A percentile compares a stretch with the other conserved stretches of the same genome.
These are phyloP conservation scores for Chlorella sp. DNA, from an alignment of 139 green algal genomes.

Conservation along the genomic window DNA sequence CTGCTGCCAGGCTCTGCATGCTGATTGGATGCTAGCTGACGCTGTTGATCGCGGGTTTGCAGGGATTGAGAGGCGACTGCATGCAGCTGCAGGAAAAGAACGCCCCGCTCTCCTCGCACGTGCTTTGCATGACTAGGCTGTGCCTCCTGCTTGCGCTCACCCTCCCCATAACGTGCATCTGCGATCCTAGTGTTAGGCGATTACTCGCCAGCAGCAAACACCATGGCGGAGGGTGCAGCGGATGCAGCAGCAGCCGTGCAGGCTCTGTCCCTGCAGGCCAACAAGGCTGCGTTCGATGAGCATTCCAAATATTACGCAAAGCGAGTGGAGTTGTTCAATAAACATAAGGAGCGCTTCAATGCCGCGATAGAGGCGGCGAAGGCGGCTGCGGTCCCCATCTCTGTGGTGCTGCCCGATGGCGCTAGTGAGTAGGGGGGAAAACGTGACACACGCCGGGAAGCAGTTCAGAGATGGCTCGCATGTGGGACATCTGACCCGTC, in stretches of 20 bases:
- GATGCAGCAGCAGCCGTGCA: not conserved
- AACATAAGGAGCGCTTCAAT: slow-evolving; percentile 72
- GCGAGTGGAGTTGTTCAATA: slow-evolving; percentile 91
- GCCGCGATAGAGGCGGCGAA: slow-evolving; percentile 50
- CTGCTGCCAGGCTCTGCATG: not conserved
- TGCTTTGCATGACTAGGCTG: too few relatives aligned
- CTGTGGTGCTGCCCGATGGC: slow-evolving; percentile 83
- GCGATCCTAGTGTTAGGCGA: not conserved
- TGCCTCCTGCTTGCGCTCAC: too few relatives aligned
- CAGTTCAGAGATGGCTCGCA: not conserved
- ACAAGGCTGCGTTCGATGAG: slow-evolving; percentile 56
- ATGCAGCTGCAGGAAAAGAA: too few relatives aligned
- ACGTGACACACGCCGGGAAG: not conserved
- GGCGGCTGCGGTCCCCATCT: slow-evolving; percentile 69
- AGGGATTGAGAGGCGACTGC: too few relatives aligned
- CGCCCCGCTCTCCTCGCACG: too few relatives aligned
- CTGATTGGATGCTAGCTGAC: too few relatives aligned
- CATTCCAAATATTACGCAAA: slow-evolving; percentile 83
- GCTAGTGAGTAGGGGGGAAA: not conserved
- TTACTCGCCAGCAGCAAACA: not conserved
- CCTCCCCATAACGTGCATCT: not conserved
- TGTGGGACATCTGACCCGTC: not conserved
- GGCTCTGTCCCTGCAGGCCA: not conserved
- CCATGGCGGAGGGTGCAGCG: not conserved
- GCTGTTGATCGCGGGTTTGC: too few relatives aligned